Evolutionary conservation across 139 green algal species (phyloP).

Genomic region (Bryopsis sp.): DNA sequence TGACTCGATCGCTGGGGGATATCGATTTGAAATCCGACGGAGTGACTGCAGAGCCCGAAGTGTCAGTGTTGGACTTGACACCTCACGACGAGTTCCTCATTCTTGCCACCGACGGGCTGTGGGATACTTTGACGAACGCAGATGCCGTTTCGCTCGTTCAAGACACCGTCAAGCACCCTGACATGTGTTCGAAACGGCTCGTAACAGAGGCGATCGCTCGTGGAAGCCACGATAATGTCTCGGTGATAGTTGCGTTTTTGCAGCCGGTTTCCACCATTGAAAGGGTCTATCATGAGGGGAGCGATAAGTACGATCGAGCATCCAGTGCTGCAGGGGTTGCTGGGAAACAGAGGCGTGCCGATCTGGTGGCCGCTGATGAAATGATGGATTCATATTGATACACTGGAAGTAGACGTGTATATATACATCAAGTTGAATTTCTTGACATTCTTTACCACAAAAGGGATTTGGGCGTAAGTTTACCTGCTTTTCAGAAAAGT

Average conservation of each 20-base stretch:
- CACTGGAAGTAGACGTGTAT: no score
- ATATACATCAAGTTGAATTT: no score
- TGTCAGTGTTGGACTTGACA: conserved; percentile 34
- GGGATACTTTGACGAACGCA: conserved; percentile 66
- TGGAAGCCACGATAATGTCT: conserved; percentile 72
- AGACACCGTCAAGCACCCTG: conserved; percentile 36
- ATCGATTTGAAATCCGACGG: conserved; percentile 62
- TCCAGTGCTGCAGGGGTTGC: background rate
- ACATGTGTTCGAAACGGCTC: conserved; percentile 55
- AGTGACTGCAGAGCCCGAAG: conserved; percentile 67
- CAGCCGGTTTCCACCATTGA: conserved; percentile 47
- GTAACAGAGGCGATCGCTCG: conserved; percentile 63
- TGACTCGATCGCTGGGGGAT: conserved; percentile 73
- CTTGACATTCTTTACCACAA: no score
- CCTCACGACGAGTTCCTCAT: conserved; percentile 71
- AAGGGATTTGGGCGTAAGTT: no score
- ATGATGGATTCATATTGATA: no score
- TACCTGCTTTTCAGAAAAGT: no score
- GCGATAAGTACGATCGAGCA: conserved; percentile 19
- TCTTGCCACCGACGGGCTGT: conserved; percentile 78
- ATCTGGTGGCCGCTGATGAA: background rate
- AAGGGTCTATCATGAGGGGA: conserved; percentile 29
- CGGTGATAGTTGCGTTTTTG: conserved; percentile 68
- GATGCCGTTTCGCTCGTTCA: conserved; percentile 44
- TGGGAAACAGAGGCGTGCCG: no score